Evolutionary conservation across 768 basidiomycete genomes (phyloP).

Genomic region (Dendrothele bispora): DNA sequence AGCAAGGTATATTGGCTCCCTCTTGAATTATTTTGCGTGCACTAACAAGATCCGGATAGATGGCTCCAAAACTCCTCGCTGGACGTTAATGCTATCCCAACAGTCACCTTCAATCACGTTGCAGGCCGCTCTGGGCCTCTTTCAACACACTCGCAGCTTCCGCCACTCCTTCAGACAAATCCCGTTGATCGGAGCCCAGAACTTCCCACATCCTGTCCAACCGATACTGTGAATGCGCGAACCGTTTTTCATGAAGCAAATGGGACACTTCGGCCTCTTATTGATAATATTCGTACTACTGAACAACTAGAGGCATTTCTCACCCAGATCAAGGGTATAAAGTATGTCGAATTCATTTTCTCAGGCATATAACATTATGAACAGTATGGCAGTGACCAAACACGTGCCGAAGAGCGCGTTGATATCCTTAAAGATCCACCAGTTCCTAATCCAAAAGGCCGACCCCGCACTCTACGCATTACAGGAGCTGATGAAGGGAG

Average conservation of each 20-base stretch:
- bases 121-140: background rate
- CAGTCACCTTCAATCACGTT: constrained; percentile 8
- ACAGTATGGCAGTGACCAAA: background rate
- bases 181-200: constrained; percentile 3
- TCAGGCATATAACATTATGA: background rate
- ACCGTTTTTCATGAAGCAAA: constrained; percentile 22
- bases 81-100: constrained; percentile 2
- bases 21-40: background rate
- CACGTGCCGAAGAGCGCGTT: no score
- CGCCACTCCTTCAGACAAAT: background rate
- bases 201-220: constrained; percentile 8
- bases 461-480: background rate
- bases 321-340: constrained; percentile 13
- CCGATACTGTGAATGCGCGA: constrained; percentile 22
- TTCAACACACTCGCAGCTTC: background rate
- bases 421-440: background rate
- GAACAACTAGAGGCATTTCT: constrained; percentile 25
- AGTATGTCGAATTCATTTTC: constrained; percentile 10
- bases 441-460: background rate
- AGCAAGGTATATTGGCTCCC: constrained; percentile 16
- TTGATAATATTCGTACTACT: constrained; percentile 21
- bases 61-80: constrained; percentile 20
- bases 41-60: constrained; percentile 8
- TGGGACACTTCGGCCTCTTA: constrained; percentile 21
- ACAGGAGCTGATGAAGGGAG: background rate